Conservation (phyloP, 2,329 filamentous ascomycete species). For the Penicillium vulpinum region DNA sequence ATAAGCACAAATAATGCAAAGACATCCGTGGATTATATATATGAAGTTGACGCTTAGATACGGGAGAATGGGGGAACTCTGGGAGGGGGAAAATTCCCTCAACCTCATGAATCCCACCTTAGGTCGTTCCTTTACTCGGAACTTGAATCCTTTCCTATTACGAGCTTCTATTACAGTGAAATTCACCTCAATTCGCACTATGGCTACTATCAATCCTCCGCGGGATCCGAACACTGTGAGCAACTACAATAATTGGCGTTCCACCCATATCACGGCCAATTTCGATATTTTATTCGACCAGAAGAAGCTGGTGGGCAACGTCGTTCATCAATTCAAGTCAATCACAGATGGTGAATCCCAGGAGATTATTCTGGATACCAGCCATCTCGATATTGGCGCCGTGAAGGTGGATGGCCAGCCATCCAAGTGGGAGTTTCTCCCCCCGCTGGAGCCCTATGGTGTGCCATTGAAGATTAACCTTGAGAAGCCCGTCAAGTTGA, state of each 20-base stretch:
- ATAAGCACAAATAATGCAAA: no score
- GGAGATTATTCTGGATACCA: conserved; percentile 86
- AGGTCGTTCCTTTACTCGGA: conserved; percentile 3
- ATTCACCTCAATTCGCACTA: conserved; percentile 32
- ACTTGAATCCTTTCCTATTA: conserved; percentile 1
- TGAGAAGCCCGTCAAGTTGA: conserved; percentile 48
- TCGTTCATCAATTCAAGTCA: conserved; percentile 73
- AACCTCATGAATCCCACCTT: conserved; percentile 12
- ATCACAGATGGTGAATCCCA: conserved; percentile 70
- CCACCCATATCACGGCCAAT: conserved; percentile 77
- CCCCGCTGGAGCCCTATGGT: conserved; percentile 68
- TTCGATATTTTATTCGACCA: conserved; percentile 81
- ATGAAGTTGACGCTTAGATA: conserved; percentile 14
- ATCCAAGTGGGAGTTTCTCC: conserved; percentile 69
- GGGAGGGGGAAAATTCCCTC: not conserved
- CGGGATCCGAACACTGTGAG: conserved; percentile 87
- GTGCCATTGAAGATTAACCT: conserved; percentile 51
- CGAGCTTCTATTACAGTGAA: not conserved
- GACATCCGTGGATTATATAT: no score
- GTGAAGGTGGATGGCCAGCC: conserved; percentile 68
- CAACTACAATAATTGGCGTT: conserved; percentile 88
- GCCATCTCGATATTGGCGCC: conserved; percentile 70
- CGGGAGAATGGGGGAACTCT: conserved; percentile 1
- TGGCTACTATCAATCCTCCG: conserved; percentile 46
- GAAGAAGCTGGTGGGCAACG: conserved; percentile 73